Conservation (phyloP, 139 green algal genomes). For the Chlamydomonas schloesseri region DNA sequence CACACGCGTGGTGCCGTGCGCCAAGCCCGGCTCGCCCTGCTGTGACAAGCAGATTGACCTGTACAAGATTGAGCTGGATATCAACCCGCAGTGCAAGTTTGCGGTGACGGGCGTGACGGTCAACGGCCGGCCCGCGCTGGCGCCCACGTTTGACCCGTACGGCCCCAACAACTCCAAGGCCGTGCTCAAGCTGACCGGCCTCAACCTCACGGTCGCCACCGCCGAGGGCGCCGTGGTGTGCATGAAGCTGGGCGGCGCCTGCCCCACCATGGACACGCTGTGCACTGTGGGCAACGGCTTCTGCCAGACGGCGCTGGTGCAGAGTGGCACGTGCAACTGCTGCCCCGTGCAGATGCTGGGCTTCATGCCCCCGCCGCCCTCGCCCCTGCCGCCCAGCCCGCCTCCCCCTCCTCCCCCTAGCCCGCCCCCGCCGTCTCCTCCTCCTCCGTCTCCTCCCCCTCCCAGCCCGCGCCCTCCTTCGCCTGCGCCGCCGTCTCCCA, state of each 20-base stretch:
- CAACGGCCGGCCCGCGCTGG: slow-evolving; percentile 7
- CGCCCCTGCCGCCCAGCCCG: background rate
- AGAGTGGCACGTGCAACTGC: slow-evolving; percentile 43
- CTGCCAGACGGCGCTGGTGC: slow-evolving; percentile 38
- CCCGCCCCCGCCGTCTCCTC: background rate
- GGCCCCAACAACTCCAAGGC: slow-evolving; percentile 7
- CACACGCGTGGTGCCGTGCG: slow-evolving; percentile 1
- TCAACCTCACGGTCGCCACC: slow-evolving; percentile 40
- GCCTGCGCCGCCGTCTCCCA: background rate
- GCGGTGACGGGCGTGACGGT: slow-evolving; percentile 1
- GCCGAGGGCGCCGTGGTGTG: slow-evolving; percentile 40
- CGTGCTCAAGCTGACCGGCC: slow-evolving; percentile 20
- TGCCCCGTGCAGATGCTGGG: slow-evolving; percentile 43
- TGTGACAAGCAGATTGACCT: slow-evolving; percentile 15
- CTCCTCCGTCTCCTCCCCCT: background rate
- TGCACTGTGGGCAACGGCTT: slow-evolving; percentile 27
- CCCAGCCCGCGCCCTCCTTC: slow-evolving; percentile 4
- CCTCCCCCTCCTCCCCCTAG: background rate
- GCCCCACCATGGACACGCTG: slow-evolving; percentile 23
- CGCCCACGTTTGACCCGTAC: slow-evolving; percentile 16
- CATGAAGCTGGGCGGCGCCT: slow-evolving; percentile 18
- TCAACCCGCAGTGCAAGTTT: slow-evolving; percentile 20
- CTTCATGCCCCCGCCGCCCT: slow-evolving; percentile 36
- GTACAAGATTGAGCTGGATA: slow-evolving; percentile 42
- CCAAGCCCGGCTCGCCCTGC: background rate